Conservation (phyloP, 768 basidiomycete species). For the Trametes villosa region DNA sequence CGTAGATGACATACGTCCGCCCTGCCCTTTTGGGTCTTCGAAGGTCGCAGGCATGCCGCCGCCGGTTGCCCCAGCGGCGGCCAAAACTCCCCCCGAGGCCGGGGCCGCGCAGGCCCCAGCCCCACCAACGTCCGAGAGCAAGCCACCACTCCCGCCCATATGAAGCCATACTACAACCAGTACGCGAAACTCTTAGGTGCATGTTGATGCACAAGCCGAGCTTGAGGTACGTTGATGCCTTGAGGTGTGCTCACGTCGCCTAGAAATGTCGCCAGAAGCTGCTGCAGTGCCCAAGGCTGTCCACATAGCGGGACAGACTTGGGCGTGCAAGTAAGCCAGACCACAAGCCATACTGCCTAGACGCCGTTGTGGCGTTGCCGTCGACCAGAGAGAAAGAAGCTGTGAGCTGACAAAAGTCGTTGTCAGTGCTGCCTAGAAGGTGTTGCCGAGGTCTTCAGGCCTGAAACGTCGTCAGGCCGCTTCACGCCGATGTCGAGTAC, state of each 20-base stretch:
- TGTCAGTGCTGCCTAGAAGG: too few relatives aligned
- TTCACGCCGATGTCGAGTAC: not conserved
- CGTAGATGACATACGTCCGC: conserved; percentile 25
- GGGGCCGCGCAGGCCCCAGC: conserved; percentile 3
- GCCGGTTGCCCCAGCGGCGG: conserved; percentile 20
- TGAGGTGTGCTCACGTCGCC: too few relatives aligned
- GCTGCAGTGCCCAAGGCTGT: not conserved
- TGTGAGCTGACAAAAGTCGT: not conserved
- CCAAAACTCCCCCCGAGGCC: conserved; percentile 23
- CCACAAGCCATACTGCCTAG: too few relatives aligned
- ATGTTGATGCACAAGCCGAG: not conserved
- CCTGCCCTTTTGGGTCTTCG: conserved; percentile 16
- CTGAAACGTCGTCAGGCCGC: not conserved
- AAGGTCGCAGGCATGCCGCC: conserved; percentile 20
- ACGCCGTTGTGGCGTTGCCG: conserved; percentile 1
- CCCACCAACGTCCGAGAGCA: conserved; percentile 21
- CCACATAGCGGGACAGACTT: not conserved
- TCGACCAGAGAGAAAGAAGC: not conserved
- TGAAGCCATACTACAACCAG: not conserved
- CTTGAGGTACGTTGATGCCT: not conserved
- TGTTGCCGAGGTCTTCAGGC: not conserved
- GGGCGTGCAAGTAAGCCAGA: too few relatives aligned
- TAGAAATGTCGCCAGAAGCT: too few relatives aligned
- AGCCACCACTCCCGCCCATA: conserved; percentile 14
- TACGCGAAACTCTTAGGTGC: too few relatives aligned